Evolutionary conservation across 345 rosid genomes (phyloP), one percentile per base, ranked within the genome.

Genomic region (Heritiera littoralis): DNA sequence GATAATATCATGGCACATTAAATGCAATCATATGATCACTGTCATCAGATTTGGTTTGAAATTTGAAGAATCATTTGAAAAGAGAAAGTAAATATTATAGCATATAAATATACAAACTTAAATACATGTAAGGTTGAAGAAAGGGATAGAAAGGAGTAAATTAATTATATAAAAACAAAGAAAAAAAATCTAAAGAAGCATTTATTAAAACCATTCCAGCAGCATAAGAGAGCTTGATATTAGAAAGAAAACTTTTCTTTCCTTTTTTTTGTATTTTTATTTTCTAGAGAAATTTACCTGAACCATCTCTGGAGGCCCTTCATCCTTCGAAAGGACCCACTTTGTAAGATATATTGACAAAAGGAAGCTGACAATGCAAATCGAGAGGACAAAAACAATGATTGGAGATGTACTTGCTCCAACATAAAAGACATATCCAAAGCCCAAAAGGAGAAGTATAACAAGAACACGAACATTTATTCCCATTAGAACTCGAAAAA

Each of bases 291-390:
- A 56, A 35, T 38, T 69, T 88, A 94, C 99, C 98, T 94, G 88
- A 78, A 65, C 86, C 99, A 96, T 96, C 89, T 96, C 98, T 28
- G 97, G 92, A 85, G 99, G 99, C 12, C 99, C 99, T 88, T 94
- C 99, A 81, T 96, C 99, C 91, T 96, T 96, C 12, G 98, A 83
- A 70, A 96, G 90, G 20, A 94, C 99, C 99, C 99, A 96, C 86
- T 92, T 92, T 70, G 97, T 81, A 71, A 96, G 95, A 89, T 91
- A 92, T 55, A 87, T 30, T 13, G 99, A 84, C 60, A 92, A 83
- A 74, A 94, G 84, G 88, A 96, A 94, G 86, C 97, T 89, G 86
- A 89, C 7, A 61, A 92, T 89, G 88, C 99, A 96, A 78, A 96
- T 81, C 18, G 91, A 72, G 87, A 94, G 89, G 88, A 96, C 98